Conservation (phyloP, 352 stramenopile species). For the Globisporangium cederbergense region DNA sequence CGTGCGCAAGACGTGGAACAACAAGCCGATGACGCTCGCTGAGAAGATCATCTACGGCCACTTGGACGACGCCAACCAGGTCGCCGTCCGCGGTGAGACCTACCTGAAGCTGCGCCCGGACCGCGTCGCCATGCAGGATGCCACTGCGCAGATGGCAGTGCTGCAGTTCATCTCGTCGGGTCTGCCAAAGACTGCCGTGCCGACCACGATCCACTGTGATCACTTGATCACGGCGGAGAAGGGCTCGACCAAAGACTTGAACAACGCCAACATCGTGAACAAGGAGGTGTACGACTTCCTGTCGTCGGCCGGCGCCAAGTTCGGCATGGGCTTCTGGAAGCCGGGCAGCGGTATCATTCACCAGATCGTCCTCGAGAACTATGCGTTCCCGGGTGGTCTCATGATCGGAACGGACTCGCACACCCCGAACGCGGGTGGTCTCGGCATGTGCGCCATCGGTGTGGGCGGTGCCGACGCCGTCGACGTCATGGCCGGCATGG, state of each 20-base stretch:
- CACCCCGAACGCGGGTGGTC: slow-evolving; percentile 91
- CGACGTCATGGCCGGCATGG: slow-evolving; percentile 93
- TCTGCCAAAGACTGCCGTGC: slow-evolving; percentile 90
- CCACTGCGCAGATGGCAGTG: slow-evolving; percentile 93
- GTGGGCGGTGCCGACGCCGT: slow-evolving; percentile 91
- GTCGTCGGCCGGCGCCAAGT: slow-evolving; percentile 89
- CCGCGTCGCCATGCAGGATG: slow-evolving; percentile 93
- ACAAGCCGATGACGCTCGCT: slow-evolving; percentile 88
- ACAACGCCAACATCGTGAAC: slow-evolving; percentile 88
- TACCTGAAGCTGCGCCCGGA: slow-evolving; percentile 93
- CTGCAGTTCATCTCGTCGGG: slow-evolving; percentile 95
- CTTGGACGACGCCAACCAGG: slow-evolving; percentile 85
- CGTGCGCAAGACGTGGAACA: slow-evolving; percentile 87
- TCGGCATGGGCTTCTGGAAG: slow-evolving; percentile 94
- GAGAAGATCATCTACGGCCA: slow-evolving; percentile 96
- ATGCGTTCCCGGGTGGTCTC: slow-evolving; percentile 91
- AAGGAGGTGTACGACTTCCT: slow-evolving; percentile 94
- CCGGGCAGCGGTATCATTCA: slow-evolving; percentile 92
- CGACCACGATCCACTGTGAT: slow-evolving; percentile 93
- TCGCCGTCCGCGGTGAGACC: slow-evolving; percentile 85
- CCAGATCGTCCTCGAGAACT: slow-evolving; percentile 95
- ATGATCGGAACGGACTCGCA: slow-evolving; percentile 96
- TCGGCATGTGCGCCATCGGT: slow-evolving; percentile 92
- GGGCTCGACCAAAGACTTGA: slow-evolving; percentile 83
- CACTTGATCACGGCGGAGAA: slow-evolving; percentile 95